Evolutionary conservation across 768 basidiomycete species (phyloP), one percentile per base, ranked within the genome.

Genomic region (Coprinellus aureogranulatus): DNA sequence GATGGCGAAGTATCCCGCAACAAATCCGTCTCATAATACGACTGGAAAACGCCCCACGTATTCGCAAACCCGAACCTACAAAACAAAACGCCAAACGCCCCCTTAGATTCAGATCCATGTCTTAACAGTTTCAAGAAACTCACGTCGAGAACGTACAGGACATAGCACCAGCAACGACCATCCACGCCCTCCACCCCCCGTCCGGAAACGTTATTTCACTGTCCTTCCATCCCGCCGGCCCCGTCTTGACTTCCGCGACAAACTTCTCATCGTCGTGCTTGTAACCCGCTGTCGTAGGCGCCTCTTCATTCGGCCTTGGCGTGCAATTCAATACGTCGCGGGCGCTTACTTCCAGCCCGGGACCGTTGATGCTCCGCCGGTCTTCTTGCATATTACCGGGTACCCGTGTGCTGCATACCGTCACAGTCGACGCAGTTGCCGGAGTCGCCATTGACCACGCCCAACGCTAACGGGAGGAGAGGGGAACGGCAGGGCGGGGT

Each of bases 11-110:
- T 73, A 26, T 76, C 60, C 1, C 64, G 70, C 23, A 90, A 72
- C 3, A 87, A 16, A 1, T 74, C 77, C 25, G 78, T 68, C 61
- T 88, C 75, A 59, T 92, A 90, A 64, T 88, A 87, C 5, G 77
- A 77, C 76, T 92, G 90, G 65, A 90, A 91, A 27, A 85, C 89
- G 49, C 89, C 88, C 87, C 87, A 89, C 0, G 86, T 80, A 62
- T 88, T 90, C 3, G 88, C 82, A 59, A 84, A 85, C 25, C 89
- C 89, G 68, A 89, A 85, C 34, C 78, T 80, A 59, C 31, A 62
- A 57, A 60, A 49, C 48, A 49, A 64, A 57, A 62, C 22, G 53
- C 11, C 31, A 28, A 44, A 34, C 20, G 42, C 18, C 6, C 25
- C 31, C 12, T 25, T 26, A 28, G 25, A 11, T 44, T 6, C 9